These are phyloP conservation scores for Iberis amara DNA, from an alignment of 441 rosid species.

Conservation along the genomic window DNA sequence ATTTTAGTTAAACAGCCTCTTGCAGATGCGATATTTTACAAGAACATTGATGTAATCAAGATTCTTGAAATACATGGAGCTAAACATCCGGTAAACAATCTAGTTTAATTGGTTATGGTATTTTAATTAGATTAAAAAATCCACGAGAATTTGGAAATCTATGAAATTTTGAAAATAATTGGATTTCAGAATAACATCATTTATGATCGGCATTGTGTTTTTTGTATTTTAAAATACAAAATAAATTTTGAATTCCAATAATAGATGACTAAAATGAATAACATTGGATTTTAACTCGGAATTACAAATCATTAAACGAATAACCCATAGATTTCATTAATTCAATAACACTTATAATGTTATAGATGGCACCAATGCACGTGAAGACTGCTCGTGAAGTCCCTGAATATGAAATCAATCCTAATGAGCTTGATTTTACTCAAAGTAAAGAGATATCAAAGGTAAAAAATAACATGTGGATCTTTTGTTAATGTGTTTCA, in stretches of 20 bases:
- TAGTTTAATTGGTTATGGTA: conserved; percentile 1
- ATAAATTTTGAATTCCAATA: too few relatives aligned
- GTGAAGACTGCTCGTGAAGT: conserved; percentile 80
- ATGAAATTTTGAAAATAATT: too few relatives aligned
- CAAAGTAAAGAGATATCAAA: conserved; percentile 67
- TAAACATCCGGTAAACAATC: conserved; percentile 55
- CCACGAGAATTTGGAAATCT: too few relatives aligned
- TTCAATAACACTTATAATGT: conserved; percentile 1
- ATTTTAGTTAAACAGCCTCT: conserved; percentile 59
- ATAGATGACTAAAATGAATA: too few relatives aligned
- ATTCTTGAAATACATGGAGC: conserved; percentile 77
- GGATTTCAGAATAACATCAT: too few relatives aligned
- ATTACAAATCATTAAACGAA: too few relatives aligned
- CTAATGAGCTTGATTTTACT: conserved; percentile 71
- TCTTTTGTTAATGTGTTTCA: neutral
- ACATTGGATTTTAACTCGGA: too few relatives aligned
- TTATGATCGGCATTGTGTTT: too few relatives aligned
- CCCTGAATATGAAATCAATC: conserved; percentile 81
- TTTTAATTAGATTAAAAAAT: too few relatives aligned
- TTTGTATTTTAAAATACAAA: too few relatives aligned
- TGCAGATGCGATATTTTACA: conserved; percentile 83
- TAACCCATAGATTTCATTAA: too few relatives aligned
- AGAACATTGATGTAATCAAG: conserved; percentile 67
- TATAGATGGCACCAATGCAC: conserved; percentile 86
- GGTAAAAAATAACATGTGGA: conserved; percentile 34